Base-by-base conservation (phyloP, 768 basidiomycete species). In the Nidula microcarpa region DNA sequence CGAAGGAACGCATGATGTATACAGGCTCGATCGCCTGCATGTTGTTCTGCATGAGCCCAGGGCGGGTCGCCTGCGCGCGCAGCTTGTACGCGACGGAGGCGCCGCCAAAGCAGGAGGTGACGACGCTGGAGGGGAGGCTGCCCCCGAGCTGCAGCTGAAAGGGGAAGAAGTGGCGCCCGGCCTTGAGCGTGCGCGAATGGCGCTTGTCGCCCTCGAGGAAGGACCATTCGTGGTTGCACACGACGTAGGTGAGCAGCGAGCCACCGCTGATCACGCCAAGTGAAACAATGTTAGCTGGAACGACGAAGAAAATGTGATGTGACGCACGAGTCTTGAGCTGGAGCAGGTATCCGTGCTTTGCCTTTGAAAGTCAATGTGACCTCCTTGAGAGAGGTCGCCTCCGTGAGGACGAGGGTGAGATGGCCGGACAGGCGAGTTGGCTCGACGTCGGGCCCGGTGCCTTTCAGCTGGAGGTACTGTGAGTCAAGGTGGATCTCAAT, bases 161-260 rank as follows among this genome's bases (percentile, higher is more conserved):
- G 18, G 95, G 95, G 69, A 98, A 98, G 23, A 85, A 71, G 65
- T 98, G 96, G 35, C 84, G 85, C 11, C 96, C 96, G n/a, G 94
- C 93, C 72, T 98, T 97, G 65, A 98, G 85, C 0, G 94, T 98
- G 62, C 91, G 93, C 9, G 80, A 75, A 62, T 88, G 86, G 41
- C 76, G 78, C 68, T 84, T 89, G 60, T 86, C 84, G 53, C 90
- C 89, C 60, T 92, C 87, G 47, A 96, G 85, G 74, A 97, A 95
- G 13, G 90, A 89, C 94, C 92, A 95, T 56, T 94, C 90, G 63
- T 95, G 91, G 53, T 80, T 81, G 68, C 87, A 89, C 43, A 94
- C 69, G 43, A 81, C 73, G 62, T 85, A 87, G 14, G 78, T 81
- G 54, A 81, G 66, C 8, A 73, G 70, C 0, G 79, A 72, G 43